Percentiles rank a stretch among this genome's conserved stretches.
Conservation (phyloP, 2,329 filamentous ascomycete species). For the Pleomassaria siparia region DNA sequence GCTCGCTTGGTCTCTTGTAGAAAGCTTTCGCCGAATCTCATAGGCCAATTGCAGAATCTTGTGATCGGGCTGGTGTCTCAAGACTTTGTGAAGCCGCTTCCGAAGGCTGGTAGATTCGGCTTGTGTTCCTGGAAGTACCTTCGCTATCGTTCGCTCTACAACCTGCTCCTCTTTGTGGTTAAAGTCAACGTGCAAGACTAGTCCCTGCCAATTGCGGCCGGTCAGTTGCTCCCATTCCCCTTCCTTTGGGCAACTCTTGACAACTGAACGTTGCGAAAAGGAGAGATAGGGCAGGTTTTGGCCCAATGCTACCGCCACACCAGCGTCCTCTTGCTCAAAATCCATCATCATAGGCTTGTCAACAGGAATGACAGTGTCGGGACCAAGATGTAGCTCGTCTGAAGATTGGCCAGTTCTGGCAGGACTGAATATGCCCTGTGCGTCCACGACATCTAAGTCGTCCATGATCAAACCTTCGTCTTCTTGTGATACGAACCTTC, state of each 20-base stretch:
- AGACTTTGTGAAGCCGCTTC: constrained; percentile 23
- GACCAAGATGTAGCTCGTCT: constrained; percentile 11
- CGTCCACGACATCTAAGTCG: not conserved
- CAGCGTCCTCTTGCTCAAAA: constrained; percentile 23
- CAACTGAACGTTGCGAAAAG: constrained; percentile 17
- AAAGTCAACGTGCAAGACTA: constrained; percentile 38
- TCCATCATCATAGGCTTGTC: constrained; percentile 22
- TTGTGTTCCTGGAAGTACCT: constrained; percentile 5
- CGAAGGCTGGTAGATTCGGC: constrained; percentile 14
- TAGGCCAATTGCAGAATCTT: constrained; percentile 21
- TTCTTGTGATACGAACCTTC: constrained; percentile 6
- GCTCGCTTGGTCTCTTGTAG: constrained; percentile 19
- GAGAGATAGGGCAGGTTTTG: constrained; percentile 30
- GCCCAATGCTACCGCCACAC: constrained; percentile 12
- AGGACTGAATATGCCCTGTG: not conserved
- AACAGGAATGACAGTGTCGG: constrained; percentile 15
- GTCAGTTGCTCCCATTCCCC: constrained; percentile 28
- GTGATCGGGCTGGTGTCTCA: constrained; percentile 25
- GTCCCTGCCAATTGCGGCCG: constrained; percentile 31
- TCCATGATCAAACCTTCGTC: constrained; percentile 9
- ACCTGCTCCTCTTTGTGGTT: constrained; percentile 24
- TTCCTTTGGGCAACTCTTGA: constrained; percentile 13
- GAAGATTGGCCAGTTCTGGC: constrained; percentile 14
- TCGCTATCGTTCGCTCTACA: constrained; percentile 20
- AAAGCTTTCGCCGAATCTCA: constrained; percentile 17